These are phyloP conservation scores for Exophiala alcalophila DNA, from an alignment of 2,329 filamentous ascomycete species.

Conservation along the genomic window DNA sequence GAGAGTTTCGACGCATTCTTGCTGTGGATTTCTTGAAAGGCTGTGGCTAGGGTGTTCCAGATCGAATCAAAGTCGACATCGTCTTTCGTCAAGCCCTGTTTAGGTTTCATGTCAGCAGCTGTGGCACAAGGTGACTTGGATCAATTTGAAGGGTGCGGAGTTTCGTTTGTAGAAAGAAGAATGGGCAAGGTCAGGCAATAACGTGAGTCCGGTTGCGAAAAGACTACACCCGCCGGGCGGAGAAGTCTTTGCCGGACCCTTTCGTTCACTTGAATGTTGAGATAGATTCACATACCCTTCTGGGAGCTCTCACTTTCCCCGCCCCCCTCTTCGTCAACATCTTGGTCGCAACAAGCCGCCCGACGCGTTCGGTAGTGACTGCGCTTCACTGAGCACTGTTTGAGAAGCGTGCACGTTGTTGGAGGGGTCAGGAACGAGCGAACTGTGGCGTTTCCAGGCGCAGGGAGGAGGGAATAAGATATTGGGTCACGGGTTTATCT, in stretches of 20 bases:
- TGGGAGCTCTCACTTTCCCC: conserved; percentile 63
- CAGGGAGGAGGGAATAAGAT: too few relatives aligned
- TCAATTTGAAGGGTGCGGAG: too few relatives aligned
- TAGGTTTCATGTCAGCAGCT: conserved; percentile 8
- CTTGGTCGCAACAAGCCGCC: conserved; percentile 9
- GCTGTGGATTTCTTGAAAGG: conserved; percentile 82
- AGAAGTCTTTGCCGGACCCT: background rate
- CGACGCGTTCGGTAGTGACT: too few relatives aligned
- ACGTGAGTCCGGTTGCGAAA: too few relatives aligned
- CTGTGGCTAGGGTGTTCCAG: conserved; percentile 73
- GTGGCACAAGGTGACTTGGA: background rate
- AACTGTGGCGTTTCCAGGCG: too few relatives aligned
- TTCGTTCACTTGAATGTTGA: background rate
- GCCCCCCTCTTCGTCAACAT: conserved; percentile 56
- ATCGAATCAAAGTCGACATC: conserved; percentile 78
- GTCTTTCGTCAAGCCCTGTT: conserved; percentile 57
- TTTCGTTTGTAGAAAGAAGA: too few relatives aligned
- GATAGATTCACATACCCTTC: conserved; percentile 55
- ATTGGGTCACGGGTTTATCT: too few relatives aligned
- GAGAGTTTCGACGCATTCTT: conserved; percentile 87
- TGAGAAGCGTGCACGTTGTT: too few relatives aligned
- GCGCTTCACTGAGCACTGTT: too few relatives aligned
- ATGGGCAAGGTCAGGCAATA: too few relatives aligned
- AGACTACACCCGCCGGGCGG: too few relatives aligned
- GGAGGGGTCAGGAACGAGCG: too few relatives aligned